Evolutionary conservation across 164 flowering plant genomes (phyloP), one percentile per base, ranked within the genome.

Genomic region (Umbilicus rupestris): DNA sequence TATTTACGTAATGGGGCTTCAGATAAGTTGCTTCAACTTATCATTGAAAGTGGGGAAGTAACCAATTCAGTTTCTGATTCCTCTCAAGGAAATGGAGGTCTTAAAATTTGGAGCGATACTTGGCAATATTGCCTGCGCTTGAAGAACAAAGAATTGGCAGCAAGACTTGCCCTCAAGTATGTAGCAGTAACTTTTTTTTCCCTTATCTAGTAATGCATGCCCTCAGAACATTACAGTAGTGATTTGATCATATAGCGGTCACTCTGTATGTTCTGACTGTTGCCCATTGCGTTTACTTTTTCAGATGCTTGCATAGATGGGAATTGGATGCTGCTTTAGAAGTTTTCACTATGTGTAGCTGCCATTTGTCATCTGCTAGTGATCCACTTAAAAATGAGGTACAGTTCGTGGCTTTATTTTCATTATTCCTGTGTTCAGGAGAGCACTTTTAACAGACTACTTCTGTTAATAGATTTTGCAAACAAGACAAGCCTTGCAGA

Each of bases 271-370:
- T 35, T 33, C 5, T 26, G 31, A 20, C 26, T 39, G 22, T 20
- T 63, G 29, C 10, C 39, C 65, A 35, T 31, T 19, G 17, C 42
- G n/a, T 63, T 5, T 26, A 65, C 65, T 47, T 64, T 16, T 72
- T 70, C 78, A 94, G 99, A 82, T 87, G 84, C 77, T 68, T 94
- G 79, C 89, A 85, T 59, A 75, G 80, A 59, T 94, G 99, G 99
- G 96, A 94, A 67, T 83, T 94, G 69, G 85, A 89, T 82, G 85
- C 96, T 60, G 94, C 97, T 52, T 70, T 85, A 77, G 96, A 91
- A 81, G 95, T 94, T 73, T 90, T 94, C 60, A 88, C 91, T 3
- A 95, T 92, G 97, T 95, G 97, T 79, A 81, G 84, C 76, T 95
- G 97, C 76, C 99, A 95, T 73, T 82, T 95, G 79, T 26, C 60